Base-by-base conservation (phyloP, 306 rosid species). In the Rosa multiflora region DNA sequence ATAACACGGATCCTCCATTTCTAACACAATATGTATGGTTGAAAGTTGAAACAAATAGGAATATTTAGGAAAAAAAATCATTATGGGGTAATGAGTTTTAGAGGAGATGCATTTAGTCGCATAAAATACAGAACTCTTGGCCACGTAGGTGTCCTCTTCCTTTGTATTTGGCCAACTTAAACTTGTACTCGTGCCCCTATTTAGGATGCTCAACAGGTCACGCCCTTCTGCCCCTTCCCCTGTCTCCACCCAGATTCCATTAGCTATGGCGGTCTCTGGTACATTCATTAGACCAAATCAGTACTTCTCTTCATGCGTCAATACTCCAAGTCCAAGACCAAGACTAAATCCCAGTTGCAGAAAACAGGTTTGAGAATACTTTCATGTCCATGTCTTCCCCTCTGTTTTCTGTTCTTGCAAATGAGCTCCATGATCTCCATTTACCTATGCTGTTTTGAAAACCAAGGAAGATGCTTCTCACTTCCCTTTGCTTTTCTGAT, bases 231-330 rank as follows among this genome's bases (percentile, higher is more conserved):
- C 68, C 74, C 59, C 29, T 63, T 69, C 21, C 9, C 40, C 40
- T 79, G 64, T 76, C 82, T 82, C 75, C 12, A 70, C 5, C 35
- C 53, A 4, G 58, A 20, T 73, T 85, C 42, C 75, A 67, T 75
- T 46, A 85, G 74, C 82, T 23, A 90, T 94, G 97, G 88, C 87
- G 43, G 81, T 89, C 58, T 88, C 85, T 62, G 82, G 78, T 32
- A 81, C 86, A 62, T 76, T 82, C 56, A 43, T 85, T 70, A 61
- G 86, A 53, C 90, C 91, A 79, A 80, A 59, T 39, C 86, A 59
- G 44, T 83, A 77, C 79, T 39, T 88, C 43, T 70, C 62, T 67
- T 83, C 87, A 68, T 78, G 59, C 46, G 72, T 75, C 9, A 77
- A 56, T 51, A 21, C 77, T 84, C 77, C 83, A 48, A 75, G 40